phyloP scores from a whole-genome alignment of 2,329 filamentous ascomycete species.

The Claviceps sp. region DNA sequence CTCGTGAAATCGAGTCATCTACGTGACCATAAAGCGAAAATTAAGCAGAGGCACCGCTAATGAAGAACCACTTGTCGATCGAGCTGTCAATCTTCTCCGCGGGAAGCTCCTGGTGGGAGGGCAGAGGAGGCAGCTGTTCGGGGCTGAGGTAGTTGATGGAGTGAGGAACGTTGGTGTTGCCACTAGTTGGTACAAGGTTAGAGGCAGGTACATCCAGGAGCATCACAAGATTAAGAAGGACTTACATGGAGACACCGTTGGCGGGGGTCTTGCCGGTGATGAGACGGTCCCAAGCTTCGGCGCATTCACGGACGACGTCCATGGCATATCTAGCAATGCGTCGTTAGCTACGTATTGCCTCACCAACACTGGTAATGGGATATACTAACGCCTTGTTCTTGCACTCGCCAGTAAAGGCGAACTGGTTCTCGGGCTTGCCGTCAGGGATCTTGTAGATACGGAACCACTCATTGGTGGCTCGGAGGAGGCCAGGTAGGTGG shows the following conservation, averaged over 20 bases:
- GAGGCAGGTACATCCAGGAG: not conserved
- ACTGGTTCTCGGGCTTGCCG: constrained; percentile 99
- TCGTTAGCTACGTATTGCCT: constrained; percentile 1
- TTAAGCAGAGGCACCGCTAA: constrained; percentile 86
- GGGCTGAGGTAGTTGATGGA: constrained; percentile 59
- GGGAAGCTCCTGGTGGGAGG: constrained; percentile 62
- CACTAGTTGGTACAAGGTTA: constrained; percentile 35
- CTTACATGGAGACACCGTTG: constrained; percentile 72
- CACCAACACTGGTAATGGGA: not conserved
- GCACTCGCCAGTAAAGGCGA: constrained; percentile 99
- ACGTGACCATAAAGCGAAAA: constrained; percentile 18
- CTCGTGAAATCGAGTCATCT: not conserved
- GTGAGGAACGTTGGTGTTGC: constrained; percentile 65
- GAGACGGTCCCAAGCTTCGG: constrained; percentile 93
- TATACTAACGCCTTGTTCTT: constrained; percentile 82
- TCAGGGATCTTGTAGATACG: constrained; percentile 99
- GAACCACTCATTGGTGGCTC: constrained; percentile 99
- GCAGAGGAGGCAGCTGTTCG: constrained; percentile 62
- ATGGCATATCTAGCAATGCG: constrained; percentile 59
- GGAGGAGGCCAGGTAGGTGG: constrained; percentile 89
- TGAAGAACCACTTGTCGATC: constrained; percentile 99
- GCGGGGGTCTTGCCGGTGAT: constrained; percentile 76
- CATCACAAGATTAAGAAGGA: not conserved
- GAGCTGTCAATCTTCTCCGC: constrained; percentile 86
- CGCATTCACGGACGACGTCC: constrained; percentile 90